Base-by-base conservation (phyloP, 2,329 filamentous ascomycete genomes). In the Aspergillus floridensis region DNA sequence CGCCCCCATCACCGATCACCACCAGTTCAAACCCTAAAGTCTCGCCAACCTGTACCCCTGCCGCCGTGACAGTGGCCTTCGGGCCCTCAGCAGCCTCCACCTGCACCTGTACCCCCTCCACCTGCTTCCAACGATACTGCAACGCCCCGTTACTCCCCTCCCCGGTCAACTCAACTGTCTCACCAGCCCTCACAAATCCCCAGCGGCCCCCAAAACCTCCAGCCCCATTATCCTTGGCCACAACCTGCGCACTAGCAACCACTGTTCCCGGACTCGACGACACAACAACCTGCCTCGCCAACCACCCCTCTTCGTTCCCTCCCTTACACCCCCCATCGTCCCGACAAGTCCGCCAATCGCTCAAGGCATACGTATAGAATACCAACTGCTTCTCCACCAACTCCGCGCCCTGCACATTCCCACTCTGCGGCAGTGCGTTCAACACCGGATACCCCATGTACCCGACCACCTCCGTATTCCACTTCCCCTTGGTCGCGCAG, bases 371-470 rank as follows among this genome's bases (percentile, higher is more conserved):
- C 4, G 52, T 52, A 50, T 62, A 62, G 19, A 54, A 58, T 24
- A 31, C 57, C 10, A 38, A 49, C 29, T 59, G 55, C 44, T 63
- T 63, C 46, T 24, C 50, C 12, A 5, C 46, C 22, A 63, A 19
- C n/a, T 56, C 52, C 2, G 35, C 44, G 11, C 50, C 57, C 5
- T 19, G 5, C 4, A 63, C 31, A 29, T 59, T 59, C 12, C 26
- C 47, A 3, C 38, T 14, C 21, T 32, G 14, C 16, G 48, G 38
- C 19, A 41, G 47, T 2, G 22, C 11, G 4, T 21, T n/a, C 49
- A 41, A 12, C 0, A 62, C 51, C n/a, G 57, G 57, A 53, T 62
- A 60, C 11, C 60, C 58, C 49, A 52, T 52, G 8, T 60, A 62
- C 12, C 51, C 51, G 6, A 54, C 49, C 7, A 63, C 49, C 32